Base-by-base conservation (phyloP, 176 grass and related monocot genomes). In the Cenchrus fungigraminus region DNA sequence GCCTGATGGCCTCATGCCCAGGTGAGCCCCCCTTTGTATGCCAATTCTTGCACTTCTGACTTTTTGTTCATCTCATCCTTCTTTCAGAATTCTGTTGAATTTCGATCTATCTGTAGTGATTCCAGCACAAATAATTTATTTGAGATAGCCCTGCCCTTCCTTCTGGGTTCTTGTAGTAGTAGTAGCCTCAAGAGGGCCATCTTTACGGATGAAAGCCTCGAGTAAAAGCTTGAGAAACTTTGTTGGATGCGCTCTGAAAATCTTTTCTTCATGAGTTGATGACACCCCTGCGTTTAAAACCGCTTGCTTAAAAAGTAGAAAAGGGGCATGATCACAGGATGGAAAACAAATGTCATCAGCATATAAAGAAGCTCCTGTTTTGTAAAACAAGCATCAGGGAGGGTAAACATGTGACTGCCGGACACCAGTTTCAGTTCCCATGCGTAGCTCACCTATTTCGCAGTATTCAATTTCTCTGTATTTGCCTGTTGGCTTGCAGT, bases 1-100 rank as follows among this genome's bases (percentile, higher is more conserved):
- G 79, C 90, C 93, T 82, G 90, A 95, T 67, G 93, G 93, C 65
- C 43, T 90, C 55, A 92, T 95, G 93, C 77, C 93, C 68, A 95
- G 93, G 93, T 94, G 68, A 92, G 85, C 81, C 72, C 34, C 82
- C 82, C 64, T 77, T 84, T 74, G 49, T 22, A 8, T 53, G 83
- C 65, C 53, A 42, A 50, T 82, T 74, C 47, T 65, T 6, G 67
- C 34, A 17, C 29, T 3, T 64, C 14, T 83, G 43, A 3, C 2
- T 13, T 57, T 15, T 69, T 44, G 50, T 19, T 32, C 17, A 19
- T 2, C 8, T 20, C 53, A 76, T 80, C 12, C n/a, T 42, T 32
- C 40, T 44, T 80, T 42, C 7, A 68, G n/a, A 74, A 49, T 66
- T 61, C 29, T 12, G 59, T 75, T 68, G 28, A 67, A 51, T 25